Evolutionary conservation across 2,329 filamentous ascomycete species (phyloP).

Genomic region (Lasiodiplodia sp.): DNA sequence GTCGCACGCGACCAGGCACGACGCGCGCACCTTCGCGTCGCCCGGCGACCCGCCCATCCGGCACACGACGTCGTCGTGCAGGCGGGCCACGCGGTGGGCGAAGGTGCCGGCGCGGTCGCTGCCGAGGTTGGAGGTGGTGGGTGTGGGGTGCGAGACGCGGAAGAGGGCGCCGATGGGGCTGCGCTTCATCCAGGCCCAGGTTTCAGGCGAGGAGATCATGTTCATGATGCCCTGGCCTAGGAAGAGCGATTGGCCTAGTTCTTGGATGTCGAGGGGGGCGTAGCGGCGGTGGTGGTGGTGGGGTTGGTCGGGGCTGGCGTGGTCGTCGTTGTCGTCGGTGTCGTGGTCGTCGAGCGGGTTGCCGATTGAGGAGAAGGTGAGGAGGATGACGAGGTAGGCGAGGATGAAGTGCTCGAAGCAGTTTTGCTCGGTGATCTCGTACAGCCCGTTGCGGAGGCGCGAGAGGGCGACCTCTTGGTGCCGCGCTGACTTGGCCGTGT

Average conservation of each 20-base stretch:
- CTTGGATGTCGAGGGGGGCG: neutral
- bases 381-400: constrained; percentile 8
- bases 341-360: neutral
- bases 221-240: constrained; percentile 19
- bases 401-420: constrained; percentile 13
- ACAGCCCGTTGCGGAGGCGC: neutral
- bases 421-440: constrained; percentile 10
- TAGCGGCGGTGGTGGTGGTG: no score
- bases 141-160: no score
- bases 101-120: neutral
- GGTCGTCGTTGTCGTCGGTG: neutral
- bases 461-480: constrained; percentile 17
- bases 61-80: neutral
- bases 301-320: neutral
- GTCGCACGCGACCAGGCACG: neutral
- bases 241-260: constrained; percentile 15
- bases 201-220: neutral
- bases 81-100: neutral
- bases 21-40: neutral
- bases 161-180: neutral
- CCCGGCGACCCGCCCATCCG: neutral
- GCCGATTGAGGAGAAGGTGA: constrained; percentile 15
- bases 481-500: constrained; percentile 6
- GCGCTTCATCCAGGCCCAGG: neutral
- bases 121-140: neutral